phyloP scores from a whole-genome alignment of 2,329 filamentous ascomycete genomes.

The Beauveria caledonica region DNA sequence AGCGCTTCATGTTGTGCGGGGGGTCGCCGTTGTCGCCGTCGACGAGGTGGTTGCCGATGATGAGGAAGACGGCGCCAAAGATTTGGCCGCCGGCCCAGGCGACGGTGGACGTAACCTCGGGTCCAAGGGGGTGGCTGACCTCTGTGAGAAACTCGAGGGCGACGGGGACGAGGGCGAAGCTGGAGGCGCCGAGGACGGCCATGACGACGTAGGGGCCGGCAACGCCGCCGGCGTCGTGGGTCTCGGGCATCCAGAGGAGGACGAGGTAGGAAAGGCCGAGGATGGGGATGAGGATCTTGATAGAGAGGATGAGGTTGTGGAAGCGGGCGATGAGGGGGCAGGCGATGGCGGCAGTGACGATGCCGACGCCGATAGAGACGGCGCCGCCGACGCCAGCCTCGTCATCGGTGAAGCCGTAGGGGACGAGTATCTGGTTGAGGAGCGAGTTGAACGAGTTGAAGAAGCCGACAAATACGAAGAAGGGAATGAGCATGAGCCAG shows the following conservation, averaged over 20 bases:
- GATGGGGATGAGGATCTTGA: slow-evolving; percentile 68
- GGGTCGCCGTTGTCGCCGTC: slow-evolving; percentile 44
- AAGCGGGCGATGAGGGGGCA: slow-evolving; percentile 79
- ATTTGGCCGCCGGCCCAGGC: slow-evolving; percentile 85
- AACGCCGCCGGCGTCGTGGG: slow-evolving; percentile 52
- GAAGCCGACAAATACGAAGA: slow-evolving; percentile 75
- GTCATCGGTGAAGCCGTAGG: slow-evolving; percentile 76
- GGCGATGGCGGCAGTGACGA: slow-evolving; percentile 65
- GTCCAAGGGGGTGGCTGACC: slow-evolving; percentile 76
- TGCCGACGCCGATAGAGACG: slow-evolving; percentile 79
- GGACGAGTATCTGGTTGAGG: slow-evolving; percentile 80
- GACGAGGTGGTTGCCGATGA: slow-evolving; percentile 70
- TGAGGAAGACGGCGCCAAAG: slow-evolving; percentile 74
- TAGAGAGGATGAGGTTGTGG: slow-evolving; percentile 66
- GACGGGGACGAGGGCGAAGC: slow-evolving; percentile 74
- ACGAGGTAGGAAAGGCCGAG: slow-evolving; percentile 65
- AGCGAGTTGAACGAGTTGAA: slow-evolving; percentile 90
- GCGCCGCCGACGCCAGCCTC: slow-evolving; percentile 86
- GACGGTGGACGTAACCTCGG: slow-evolving; percentile 75
- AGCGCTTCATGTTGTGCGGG: slow-evolving; percentile 63
- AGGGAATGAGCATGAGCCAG: slow-evolving; percentile 75
- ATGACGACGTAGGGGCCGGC: slow-evolving; percentile 68
- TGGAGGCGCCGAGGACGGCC: slow-evolving; percentile 67
- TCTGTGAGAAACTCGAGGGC: slow-evolving; percentile 83
- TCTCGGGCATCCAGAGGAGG: slow-evolving; percentile 68